phyloP scores from a whole-genome alignment of 2,329 filamentous ascomycete species.

The Colletotrichum sp. region DNA sequence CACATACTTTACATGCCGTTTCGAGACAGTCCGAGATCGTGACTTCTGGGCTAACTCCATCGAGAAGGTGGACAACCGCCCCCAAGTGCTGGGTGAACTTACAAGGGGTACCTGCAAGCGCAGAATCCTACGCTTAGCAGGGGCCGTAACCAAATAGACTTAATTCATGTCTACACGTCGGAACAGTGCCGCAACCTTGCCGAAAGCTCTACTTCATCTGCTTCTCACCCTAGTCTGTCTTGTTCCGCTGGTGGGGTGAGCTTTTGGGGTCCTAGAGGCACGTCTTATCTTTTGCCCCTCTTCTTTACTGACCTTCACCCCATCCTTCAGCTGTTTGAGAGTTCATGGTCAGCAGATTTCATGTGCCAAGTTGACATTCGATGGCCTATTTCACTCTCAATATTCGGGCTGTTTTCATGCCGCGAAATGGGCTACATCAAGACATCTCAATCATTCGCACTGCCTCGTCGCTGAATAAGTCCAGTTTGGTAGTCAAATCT shows the following conservation, averaged over 20 bases:
- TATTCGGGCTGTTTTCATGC: too few relatives aligned
- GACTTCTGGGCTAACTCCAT: not conserved
- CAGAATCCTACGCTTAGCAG: not conserved
- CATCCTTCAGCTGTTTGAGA: not conserved
- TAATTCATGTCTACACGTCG: not conserved
- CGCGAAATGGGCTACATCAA: too few relatives aligned
- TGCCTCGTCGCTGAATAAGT: not conserved
- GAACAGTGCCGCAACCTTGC: not conserved
- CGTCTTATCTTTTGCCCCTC: not conserved
- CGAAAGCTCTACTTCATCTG: not conserved
- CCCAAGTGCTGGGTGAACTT: not conserved
- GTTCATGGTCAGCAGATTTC: not conserved
- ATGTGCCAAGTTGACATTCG: not conserved
- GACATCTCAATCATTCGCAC: not conserved
- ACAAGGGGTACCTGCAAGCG: not conserved
- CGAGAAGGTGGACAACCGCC: not conserved
- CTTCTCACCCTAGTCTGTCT: not conserved
- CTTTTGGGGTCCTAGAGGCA: not conserved
- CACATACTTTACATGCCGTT: not conserved
- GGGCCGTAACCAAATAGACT: not conserved
- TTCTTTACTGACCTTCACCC: not conserved
- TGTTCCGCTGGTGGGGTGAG: not conserved
- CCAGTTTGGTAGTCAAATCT: not conserved
- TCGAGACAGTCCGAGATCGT: not conserved
- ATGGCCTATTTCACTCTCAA: not conserved